Percentiles rank a stretch among this genome's conserved stretches.
phyloP scores from a whole-genome alignment of 179 eudicot genomes.

The Pouteria campechiana region DNA sequence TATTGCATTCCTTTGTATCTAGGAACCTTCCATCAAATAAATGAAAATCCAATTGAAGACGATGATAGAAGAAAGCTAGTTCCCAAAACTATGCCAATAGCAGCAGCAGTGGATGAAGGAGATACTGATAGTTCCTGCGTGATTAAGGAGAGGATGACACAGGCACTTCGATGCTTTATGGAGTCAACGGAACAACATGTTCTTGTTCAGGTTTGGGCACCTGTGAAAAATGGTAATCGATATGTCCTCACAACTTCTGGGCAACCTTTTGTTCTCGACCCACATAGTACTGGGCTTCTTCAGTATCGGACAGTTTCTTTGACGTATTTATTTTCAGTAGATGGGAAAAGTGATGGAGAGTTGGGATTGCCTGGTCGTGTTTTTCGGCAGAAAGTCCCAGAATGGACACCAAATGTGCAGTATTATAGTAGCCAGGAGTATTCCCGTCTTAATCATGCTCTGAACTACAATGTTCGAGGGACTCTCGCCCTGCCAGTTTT shows the following conservation, averaged over 20 bases:
- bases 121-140: slow-evolving; percentile 31
- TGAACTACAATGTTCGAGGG: slow-evolving; percentile 55
- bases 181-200: slow-evolving; percentile 71
- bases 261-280: slow-evolving; percentile 86
- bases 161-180: slow-evolving; percentile 79
- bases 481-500: slow-evolving; percentile 74
- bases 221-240: slow-evolving; percentile 54
- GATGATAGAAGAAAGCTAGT: slow-evolving; percentile 39
- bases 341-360: slow-evolving; percentile 44
- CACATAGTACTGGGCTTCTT: slow-evolving; percentile 65
- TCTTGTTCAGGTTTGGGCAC: slow-evolving; percentile 94
- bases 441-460: slow-evolving; percentile 56
- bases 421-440: slow-evolving; percentile 67
- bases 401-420: slow-evolving; percentile 95
- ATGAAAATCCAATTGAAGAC: slow-evolving; percentile 14
- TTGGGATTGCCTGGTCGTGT: slow-evolving; percentile 98
- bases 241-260: slow-evolving; percentile 84
- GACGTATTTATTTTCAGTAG: slow-evolving; percentile 69
- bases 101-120: slow-evolving; percentile 30
- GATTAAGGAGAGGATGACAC: slow-evolving; percentile 79
- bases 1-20: slow-evolving; percentile 3
- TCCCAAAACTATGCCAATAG: slow-evolving; percentile 24
- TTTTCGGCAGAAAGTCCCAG: slow-evolving; percentile 68
- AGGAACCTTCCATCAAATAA: slow-evolving; percentile 27
- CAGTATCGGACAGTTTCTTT: slow-evolving; percentile 77